A percentile compares a stretch with the other conserved stretches of the same genome.
Evolutionary conservation across 2,329 filamentous ascomycete species (phyloP).

Genomic region (Aspergillus sp.): DNA sequence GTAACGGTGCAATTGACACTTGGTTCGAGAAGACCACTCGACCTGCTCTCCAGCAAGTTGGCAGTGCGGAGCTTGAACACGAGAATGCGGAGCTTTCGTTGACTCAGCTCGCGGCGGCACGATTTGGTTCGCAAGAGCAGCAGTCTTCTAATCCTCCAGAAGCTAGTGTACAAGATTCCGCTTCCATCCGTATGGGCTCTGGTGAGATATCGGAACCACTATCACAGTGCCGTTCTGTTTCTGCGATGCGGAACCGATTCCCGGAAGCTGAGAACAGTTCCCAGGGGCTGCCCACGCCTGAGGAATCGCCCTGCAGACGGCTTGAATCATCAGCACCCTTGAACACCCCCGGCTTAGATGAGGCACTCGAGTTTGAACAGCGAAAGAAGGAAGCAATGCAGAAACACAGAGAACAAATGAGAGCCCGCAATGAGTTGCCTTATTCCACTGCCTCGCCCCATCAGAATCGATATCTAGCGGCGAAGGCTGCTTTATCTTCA

Average conservation of each 20-base stretch:
- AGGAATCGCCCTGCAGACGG: slow-evolving; percentile 15
- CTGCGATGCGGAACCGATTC: not conserved
- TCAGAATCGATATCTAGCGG: slow-evolving; percentile 23
- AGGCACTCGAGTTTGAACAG: slow-evolving; percentile 31
- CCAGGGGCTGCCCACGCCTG: slow-evolving; percentile 13
- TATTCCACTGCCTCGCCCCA: slow-evolving; percentile 15
- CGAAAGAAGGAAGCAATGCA: slow-evolving; percentile 27
- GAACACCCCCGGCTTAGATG: slow-evolving; percentile 14
- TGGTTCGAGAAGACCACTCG: slow-evolving; percentile 18
- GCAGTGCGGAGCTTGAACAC: not conserved
- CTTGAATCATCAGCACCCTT: slow-evolving; percentile 9
- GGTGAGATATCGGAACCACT: not conserved
- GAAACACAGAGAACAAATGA: slow-evolving; percentile 14
- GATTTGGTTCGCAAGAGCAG: slow-evolving; percentile 5
- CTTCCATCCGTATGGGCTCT: not conserved
- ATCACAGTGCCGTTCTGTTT: not conserved
- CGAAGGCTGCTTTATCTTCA: slow-evolving; percentile 15
- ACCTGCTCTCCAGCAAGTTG: not conserved
- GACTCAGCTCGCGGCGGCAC: slow-evolving; percentile 7
- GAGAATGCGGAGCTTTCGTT: slow-evolving; percentile 4
- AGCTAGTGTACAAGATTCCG: not conserved
- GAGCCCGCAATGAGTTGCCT: slow-evolving; percentile 1
- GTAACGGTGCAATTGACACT: slow-evolving; percentile 21
- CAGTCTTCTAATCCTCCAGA: not conserved
- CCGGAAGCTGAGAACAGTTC: slow-evolving; percentile 3